A percentile compares a stretch with the other conserved stretches of the same genome.
phyloP scores from a whole-genome alignment of 1,284 basidiomycete genomes.

The Neotropicomus parvogracilis region DNA sequence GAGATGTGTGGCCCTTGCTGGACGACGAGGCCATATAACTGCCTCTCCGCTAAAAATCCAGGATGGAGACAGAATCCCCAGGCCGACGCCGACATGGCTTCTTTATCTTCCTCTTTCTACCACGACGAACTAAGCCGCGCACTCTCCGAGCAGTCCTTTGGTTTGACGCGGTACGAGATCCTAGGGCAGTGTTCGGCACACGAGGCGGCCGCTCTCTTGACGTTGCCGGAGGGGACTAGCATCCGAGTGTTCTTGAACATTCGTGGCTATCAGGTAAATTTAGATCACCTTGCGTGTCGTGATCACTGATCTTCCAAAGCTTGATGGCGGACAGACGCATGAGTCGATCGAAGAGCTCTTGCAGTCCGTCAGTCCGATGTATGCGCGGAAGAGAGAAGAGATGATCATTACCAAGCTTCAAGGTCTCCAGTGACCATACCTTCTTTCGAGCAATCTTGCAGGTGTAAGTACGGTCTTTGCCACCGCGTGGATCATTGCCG shows the following conservation, averaged over 20 bases:
- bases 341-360: slow-evolving; percentile 60
- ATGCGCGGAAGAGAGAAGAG: slow-evolving; percentile 45
- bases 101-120: slow-evolving; percentile 40
- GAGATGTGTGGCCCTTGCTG: slow-evolving; percentile 30
- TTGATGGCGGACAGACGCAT: slow-evolving; percentile 33
- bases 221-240: slow-evolving; percentile 50
- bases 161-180: slow-evolving; percentile 48
- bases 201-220: slow-evolving; percentile 52
- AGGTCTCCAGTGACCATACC: slow-evolving; percentile 33
- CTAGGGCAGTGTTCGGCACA: slow-evolving; percentile 34
- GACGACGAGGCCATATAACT: slow-evolving; percentile 33
- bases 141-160: slow-evolving; percentile 57
- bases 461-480: slow-evolving; percentile 8
- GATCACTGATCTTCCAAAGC: slow-evolving; percentile 18
- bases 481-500: not conserved
- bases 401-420: slow-evolving; percentile 47
- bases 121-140: slow-evolving; percentile 50
- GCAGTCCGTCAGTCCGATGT: slow-evolving; percentile 48
- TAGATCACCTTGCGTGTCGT: not conserved
- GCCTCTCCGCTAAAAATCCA: slow-evolving; percentile 8
- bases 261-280: slow-evolving; percentile 50
- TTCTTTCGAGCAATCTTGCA: not conserved
- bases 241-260: slow-evolving; percentile 48
- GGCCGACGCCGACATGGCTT: slow-evolving; percentile 19
- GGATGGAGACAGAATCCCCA: slow-evolving; percentile 18